Conservation (phyloP, 495 filamentous ascomycete species). For the Xanthoparmelia taractica region DNA sequence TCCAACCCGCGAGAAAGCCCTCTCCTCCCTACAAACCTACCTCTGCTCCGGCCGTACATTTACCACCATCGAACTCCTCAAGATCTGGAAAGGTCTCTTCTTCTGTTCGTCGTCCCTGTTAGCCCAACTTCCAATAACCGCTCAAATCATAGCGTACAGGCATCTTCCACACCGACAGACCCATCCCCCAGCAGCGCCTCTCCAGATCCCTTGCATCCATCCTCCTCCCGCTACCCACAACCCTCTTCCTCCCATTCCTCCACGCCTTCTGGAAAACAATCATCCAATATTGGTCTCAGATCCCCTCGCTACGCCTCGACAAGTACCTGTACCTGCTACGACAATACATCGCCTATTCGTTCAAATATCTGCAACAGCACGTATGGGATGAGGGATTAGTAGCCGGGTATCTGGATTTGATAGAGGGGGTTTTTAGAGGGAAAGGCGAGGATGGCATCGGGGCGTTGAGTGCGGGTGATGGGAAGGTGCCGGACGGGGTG, state of each 20-base stretch:
- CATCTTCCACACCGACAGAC: conserved; percentile 90
- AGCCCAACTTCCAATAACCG: not conserved
- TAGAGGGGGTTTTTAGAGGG: conserved; percentile 17
- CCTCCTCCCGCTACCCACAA: conserved; percentile 58
- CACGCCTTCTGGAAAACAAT: conserved; percentile 87
- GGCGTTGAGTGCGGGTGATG: conserved; percentile 40
- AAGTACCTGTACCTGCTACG: conserved; percentile 87
- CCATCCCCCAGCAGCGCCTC: conserved; percentile 77
- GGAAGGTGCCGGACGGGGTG: conserved; percentile 66
- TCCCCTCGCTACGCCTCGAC: conserved; percentile 83
- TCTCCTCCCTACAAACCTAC: conserved; percentile 71
- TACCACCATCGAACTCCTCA: conserved; percentile 67
- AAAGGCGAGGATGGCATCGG: conserved; percentile 35
- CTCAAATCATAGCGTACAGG: conserved; percentile 31
- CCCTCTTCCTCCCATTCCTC: conserved; percentile 56
- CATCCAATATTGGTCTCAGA: conserved; percentile 65
- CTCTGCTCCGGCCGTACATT: conserved; percentile 61
- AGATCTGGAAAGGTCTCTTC: conserved; percentile 96
- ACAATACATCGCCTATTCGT: conserved; percentile 60
- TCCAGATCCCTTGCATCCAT: conserved; percentile 69
- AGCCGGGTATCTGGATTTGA: conserved; percentile 29
- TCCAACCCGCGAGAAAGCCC: conserved; percentile 70
- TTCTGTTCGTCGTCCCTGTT: conserved; percentile 52
- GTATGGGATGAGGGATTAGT: conserved; percentile 31
- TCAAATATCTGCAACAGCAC: conserved; percentile 21